Evolutionary conservation across 176 grass and related monocot genomes (phyloP).

Genomic region (Lolium multiflorum): DNA sequence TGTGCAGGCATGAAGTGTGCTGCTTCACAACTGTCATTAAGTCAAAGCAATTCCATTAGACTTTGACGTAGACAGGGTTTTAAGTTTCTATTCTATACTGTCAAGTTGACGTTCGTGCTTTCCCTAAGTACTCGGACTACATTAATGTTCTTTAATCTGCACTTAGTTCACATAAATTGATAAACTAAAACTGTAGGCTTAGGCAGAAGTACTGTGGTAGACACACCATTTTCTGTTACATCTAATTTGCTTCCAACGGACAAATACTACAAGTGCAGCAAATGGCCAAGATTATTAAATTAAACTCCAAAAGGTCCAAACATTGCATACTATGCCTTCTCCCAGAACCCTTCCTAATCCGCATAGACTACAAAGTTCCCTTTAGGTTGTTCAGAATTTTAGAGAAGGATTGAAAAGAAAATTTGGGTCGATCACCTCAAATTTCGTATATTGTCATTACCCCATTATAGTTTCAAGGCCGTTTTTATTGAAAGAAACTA

Average conservation of each 20-base stretch:
- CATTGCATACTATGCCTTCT: background rate
- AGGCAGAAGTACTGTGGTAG: background rate
- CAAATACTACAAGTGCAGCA: too few species aligned
- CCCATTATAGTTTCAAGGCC: background rate
- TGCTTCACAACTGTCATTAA: constrained; percentile 2
- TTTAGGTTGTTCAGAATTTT: background rate
- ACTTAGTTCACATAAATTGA: background rate
- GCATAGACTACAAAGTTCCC: background rate
- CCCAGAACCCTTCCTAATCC: background rate
- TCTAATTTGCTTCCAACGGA: background rate
- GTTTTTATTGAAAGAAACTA: background rate
- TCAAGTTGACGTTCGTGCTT: background rate
- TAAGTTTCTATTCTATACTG: background rate
- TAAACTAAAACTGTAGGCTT: background rate
- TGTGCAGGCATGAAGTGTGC: constrained; percentile 15
- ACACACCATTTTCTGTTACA: background rate
- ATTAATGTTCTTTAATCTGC: background rate
- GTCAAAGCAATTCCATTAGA: background rate
- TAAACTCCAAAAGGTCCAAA: background rate
- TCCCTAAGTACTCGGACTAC: background rate
- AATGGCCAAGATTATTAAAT: background rate
- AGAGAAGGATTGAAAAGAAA: background rate
- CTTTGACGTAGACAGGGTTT: background rate
- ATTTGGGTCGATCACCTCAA: background rate
- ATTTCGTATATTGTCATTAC: background rate